phyloP scores from a whole-genome alignment of 1,139 yeast species.

The Taphrina sp. region DNA sequence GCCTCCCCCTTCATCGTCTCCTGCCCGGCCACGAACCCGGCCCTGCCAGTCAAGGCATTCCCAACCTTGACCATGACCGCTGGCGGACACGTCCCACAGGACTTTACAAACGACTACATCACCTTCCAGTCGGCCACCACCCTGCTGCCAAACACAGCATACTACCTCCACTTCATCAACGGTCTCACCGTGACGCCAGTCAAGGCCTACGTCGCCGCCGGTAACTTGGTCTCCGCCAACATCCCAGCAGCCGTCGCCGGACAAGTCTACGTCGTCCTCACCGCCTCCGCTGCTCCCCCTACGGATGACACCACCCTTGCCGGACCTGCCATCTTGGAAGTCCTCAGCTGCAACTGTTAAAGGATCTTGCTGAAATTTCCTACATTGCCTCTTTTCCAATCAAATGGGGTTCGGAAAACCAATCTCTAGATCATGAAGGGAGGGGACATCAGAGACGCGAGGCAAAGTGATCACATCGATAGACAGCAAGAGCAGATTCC shows the following conservation, averaged over 20 bases:
- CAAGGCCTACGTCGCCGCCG: conserved; percentile 30
- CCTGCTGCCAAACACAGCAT: conserved; percentile 27
- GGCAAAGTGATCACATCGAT: too few species aligned
- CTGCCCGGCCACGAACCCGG: conserved; percentile 37
- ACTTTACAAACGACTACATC: conserved; percentile 24
- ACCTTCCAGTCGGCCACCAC: conserved; percentile 22
- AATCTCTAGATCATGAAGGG: too few species aligned
- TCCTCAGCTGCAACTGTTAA: conserved; percentile 28
- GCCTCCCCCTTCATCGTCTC: conserved; percentile 36
- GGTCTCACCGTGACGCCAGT: conserved; percentile 31
- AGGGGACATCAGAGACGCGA: too few species aligned
- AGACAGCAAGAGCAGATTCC: too few species aligned
- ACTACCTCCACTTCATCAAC: conserved; percentile 35
- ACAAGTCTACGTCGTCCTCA: conserved; percentile 36
- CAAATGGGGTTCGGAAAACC: too few species aligned
- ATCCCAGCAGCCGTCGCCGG: conserved; percentile 34
- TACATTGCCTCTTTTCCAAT: too few species aligned
- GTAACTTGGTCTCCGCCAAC: conserved; percentile 28
- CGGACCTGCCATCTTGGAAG: conserved; percentile 37
- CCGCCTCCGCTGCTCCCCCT: conserved; percentile 29
- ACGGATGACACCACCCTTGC: conserved; percentile 34
- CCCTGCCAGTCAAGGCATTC: conserved; percentile 37
- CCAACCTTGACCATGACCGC: conserved; percentile 35
- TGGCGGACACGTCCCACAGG: conserved; percentile 17
- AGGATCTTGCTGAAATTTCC: too few species aligned